Evolutionary conservation across 371 early-diverging fungal genomes (phyloP), one percentile per base, ranked within the genome.

Genomic region (Dentiscutata heterogama): DNA sequence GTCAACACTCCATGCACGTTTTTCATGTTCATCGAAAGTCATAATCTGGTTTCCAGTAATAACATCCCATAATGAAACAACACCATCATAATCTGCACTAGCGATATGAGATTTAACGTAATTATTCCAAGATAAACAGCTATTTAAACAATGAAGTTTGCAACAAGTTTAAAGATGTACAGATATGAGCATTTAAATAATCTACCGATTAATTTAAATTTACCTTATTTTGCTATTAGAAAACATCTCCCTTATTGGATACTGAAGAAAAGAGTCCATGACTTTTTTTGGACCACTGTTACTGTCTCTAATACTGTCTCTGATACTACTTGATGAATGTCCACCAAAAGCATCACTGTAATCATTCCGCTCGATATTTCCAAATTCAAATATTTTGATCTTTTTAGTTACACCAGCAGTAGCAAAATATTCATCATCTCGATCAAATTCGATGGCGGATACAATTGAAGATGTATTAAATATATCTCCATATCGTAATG

Each of bases 331-430:
- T 18, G 56, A 25, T 58, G 22, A 58, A 58, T 58, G 58, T 58
- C 58, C 22, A n/a, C 58, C n/a, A 16, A 58, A 58, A n/a, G 58
- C 58, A 58, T 58, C 58, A 6, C 20, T 8, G 22, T 58, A 58
- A 42, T 10, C 11, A 27, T 50, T 73, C 70, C 74, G 78, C 65
- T 64, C 61, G 64, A 94, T 92, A 16, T 89, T 89, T 22, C 86
- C 89, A 83, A 91, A 96, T 71, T 97, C 97, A 84, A 91, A 98
- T 11, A 98, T 90, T 85, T 96, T 96, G 87, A 98, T 96, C 75
- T 95, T 96, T 70, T 93, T 93, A 25, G 95, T 94, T 1, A 97
- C 97, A n/a, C 98, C 97, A 29, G 96, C 97, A 0, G 95, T 93
- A 2, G 97, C 98, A 90, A 98, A 96, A 79, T 92, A 93, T 83